Evolutionary conservation across 805 yeast species (phyloP).

Genomic region (Schizosaccharomyces osmophilus): DNA sequence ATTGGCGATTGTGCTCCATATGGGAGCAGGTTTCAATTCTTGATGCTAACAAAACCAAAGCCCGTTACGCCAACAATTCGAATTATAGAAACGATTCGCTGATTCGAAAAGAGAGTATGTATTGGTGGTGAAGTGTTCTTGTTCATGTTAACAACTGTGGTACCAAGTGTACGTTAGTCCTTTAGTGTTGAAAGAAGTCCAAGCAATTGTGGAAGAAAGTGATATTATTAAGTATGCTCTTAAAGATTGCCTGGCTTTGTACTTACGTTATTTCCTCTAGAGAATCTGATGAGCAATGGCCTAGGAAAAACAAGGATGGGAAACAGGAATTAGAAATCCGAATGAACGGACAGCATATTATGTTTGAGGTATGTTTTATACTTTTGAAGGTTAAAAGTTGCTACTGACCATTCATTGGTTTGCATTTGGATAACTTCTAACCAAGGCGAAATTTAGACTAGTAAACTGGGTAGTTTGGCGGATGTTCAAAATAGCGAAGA

Average conservation of each 20-base stretch:
- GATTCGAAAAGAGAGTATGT: slow-evolving; percentile 17
- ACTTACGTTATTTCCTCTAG: slow-evolving; percentile 3
- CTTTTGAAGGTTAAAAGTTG: slow-evolving; percentile 13
- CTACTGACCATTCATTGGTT: background rate
- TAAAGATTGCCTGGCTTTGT: background rate
- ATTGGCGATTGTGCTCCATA: background rate
- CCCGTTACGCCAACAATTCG: slow-evolving; percentile 23
- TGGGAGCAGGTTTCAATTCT: too few relatives aligned
- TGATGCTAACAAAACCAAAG: background rate
- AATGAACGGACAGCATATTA: slow-evolving; percentile 15
- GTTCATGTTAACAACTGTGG: background rate
- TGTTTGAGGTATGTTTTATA: background rate
- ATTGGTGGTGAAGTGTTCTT: background rate
- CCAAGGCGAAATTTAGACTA: slow-evolving; percentile 9
- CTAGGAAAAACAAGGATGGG: slow-evolving; percentile 18
- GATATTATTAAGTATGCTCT: slow-evolving; percentile 16
- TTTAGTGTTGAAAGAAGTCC: slow-evolving; percentile 16
- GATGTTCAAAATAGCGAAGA: slow-evolving; percentile 20
- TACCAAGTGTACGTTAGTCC: slow-evolving; percentile 14
- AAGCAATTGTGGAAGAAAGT: slow-evolving; percentile 16
- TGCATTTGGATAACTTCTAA: background rate
- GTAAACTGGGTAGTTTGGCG: slow-evolving; percentile 18
- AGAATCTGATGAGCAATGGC: slow-evolving; percentile 22
- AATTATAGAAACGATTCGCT: slow-evolving; percentile 21
- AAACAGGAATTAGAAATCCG: slow-evolving; percentile 20